phyloP scores from a whole-genome alignment of 257 asterid genomes.

The Salvia splendens region DNA sequence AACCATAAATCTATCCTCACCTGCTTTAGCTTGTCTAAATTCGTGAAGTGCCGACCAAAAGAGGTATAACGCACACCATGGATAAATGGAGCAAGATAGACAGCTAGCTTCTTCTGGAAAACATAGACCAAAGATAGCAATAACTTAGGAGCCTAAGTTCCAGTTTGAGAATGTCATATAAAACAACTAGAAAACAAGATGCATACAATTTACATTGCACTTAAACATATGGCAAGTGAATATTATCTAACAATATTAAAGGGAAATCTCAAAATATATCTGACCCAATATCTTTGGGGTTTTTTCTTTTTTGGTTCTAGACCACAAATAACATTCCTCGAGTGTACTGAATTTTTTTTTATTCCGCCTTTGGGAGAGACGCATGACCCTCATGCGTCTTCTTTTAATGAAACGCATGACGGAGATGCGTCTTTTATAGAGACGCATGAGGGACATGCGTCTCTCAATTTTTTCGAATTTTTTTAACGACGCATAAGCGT shows the following conservation, averaged over 20 bases:
- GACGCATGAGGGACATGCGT: no score
- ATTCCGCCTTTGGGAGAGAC: no score
- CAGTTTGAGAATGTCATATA: conserved; percentile 14
- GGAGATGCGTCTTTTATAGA: no score
- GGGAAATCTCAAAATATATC: neutral
- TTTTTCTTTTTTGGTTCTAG: no score
- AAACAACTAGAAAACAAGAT: conserved; percentile 9
- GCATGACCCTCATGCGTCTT: no score
- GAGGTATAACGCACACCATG: conserved; percentile 90
- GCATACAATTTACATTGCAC: conserved; percentile 19
- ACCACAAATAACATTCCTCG: no score
- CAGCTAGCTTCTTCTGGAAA: conserved; percentile 59
- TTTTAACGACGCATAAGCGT: no score
- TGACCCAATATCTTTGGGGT: conserved; percentile 10
- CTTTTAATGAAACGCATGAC: no score
- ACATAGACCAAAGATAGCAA: conserved; percentile 21
- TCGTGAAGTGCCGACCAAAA: conserved; percentile 93
- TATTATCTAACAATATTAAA: conserved; percentile 18
- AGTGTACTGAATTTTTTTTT: no score
- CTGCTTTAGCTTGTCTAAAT: conserved; percentile 70
- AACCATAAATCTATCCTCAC: conserved; percentile 38
- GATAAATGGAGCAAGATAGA: conserved; percentile 74
- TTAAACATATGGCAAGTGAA: conserved; percentile 18
- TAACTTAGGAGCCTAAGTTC: conserved; percentile 10
- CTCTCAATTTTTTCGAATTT: no score